Evolutionary conservation across 2,329 filamentous ascomycete species (phyloP).

Genomic region (Colletotrichum sp.): DNA sequence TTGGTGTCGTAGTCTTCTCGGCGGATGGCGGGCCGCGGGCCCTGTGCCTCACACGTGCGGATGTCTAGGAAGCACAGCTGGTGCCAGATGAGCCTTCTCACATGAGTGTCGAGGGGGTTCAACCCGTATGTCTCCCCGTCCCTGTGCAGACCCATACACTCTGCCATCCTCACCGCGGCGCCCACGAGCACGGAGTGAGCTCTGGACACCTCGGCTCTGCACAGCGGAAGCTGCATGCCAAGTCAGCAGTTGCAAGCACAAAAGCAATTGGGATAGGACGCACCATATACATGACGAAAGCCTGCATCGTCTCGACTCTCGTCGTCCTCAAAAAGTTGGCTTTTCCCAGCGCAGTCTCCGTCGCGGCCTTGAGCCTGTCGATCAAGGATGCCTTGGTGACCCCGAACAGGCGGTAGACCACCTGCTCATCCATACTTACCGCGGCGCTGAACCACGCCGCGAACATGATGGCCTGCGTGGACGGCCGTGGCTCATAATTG

Average conservation of each 20-base stretch:
- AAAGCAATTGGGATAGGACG: slow-evolving; percentile 29
- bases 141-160: slow-evolving; percentile 79
- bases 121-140: slow-evolving; percentile 72
- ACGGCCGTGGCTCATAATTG: slow-evolving; percentile 66
- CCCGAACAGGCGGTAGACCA: slow-evolving; percentile 56
- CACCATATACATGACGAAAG: slow-evolving; percentile 78
- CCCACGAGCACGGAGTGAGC: slow-evolving; percentile 76
- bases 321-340: slow-evolving; percentile 76
- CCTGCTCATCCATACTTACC: slow-evolving; percentile 66
- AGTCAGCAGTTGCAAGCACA: slow-evolving; percentile 19
- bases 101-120: slow-evolving; percentile 71
- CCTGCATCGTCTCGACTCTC: slow-evolving; percentile 75
- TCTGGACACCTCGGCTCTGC: slow-evolving; percentile 73
- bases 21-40: slow-evolving; percentile 73
- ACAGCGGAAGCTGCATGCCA: slow-evolving; percentile 66
- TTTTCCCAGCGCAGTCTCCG: slow-evolving; percentile 70
- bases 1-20: slow-evolving; percentile 77
- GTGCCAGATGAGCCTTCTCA: slow-evolving; percentile 77
- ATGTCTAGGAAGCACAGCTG: slow-evolving; percentile 80
- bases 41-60: slow-evolving; percentile 76
- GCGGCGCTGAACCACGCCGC: slow-evolving; percentile 72
- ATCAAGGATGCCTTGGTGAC: slow-evolving; percentile 62
- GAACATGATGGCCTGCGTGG: slow-evolving; percentile 73
- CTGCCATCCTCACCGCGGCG: slow-evolving; percentile 74
- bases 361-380: slow-evolving; percentile 67